These are phyloP conservation scores for Erodium moschatum DNA, from an alignment of 441 rosid genomes.

Conservation along the genomic window DNA sequence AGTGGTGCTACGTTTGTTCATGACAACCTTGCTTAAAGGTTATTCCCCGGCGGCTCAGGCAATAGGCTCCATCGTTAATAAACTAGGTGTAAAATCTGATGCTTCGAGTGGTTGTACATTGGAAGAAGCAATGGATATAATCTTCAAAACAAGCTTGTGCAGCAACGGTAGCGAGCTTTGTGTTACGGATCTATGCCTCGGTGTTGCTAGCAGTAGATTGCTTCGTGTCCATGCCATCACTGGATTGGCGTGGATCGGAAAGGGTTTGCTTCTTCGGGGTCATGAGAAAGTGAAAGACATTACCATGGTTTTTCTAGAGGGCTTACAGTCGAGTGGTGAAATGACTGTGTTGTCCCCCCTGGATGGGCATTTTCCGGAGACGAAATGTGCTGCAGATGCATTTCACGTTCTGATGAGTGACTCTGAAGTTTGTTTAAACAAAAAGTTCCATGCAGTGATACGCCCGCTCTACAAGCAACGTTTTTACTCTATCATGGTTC, in stretches of 20 bases:
- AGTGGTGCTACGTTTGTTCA: conserved; percentile 34
- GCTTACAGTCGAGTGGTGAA: conserved; percentile 39
- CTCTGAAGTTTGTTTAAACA: conserved; percentile 60
- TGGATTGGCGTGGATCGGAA: conserved; percentile 89
- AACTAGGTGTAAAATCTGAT: conserved; percentile 37
- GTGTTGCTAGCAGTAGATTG: conserved; percentile 27
- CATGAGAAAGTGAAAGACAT: conserved; percentile 63
- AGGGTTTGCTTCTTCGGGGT: conserved; percentile 86
- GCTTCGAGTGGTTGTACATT: conserved; percentile 31
- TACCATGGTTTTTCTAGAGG: conserved; percentile 43
- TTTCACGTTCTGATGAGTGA: conserved; percentile 70
- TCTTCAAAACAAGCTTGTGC: conserved; percentile 36
- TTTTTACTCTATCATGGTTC: conserved; percentile 54
- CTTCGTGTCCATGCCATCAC: conserved; percentile 47
- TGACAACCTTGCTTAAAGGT: conserved; percentile 45
- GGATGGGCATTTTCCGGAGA: conserved; percentile 31
- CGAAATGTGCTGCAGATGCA: conserved; percentile 71
- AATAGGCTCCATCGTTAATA: conserved; percentile 72
- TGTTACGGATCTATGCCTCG: neutral
- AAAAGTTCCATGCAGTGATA: conserved; percentile 59
- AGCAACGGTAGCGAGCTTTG: conserved; percentile 1
- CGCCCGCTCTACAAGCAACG: conserved; percentile 92
- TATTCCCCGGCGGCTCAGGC: conserved; percentile 68
- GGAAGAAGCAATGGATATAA: conserved; percentile 60
- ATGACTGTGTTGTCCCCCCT: neutral